Percentiles rank a stretch among this genome's conserved stretches.
These are phyloP conservation scores for Yamadazyma kitorensis DNA, from an alignment of 805 yeast species.

Conservation along the genomic window DNA sequence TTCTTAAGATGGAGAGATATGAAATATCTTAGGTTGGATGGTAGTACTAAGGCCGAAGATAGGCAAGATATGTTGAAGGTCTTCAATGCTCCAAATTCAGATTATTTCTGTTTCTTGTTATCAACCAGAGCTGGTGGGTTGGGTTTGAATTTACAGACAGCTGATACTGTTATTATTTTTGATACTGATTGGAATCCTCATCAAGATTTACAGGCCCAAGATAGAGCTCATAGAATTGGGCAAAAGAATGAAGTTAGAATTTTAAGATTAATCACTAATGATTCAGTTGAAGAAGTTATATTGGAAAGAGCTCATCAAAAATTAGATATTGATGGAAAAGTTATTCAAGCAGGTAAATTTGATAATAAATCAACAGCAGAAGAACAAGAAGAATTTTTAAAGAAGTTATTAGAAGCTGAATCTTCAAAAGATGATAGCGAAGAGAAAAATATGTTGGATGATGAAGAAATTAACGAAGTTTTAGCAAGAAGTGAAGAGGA, in stretches of 20 bases:
- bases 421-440: conserved; percentile 54
- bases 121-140: conserved; percentile 90
- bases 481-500: conserved; percentile 70
- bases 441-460: conserved; percentile 55
- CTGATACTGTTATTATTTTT: conserved; percentile 82
- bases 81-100: conserved; percentile 74
- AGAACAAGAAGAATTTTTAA: conserved; percentile 79
- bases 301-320: conserved; percentile 81
- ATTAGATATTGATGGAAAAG: conserved; percentile 84
- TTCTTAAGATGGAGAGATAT: conserved; percentile 62
- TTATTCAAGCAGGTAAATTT: conserved; percentile 88
- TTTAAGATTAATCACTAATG: conserved; percentile 73
- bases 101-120: conserved; percentile 72
- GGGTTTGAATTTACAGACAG: conserved; percentile 82
- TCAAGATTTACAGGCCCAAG: conserved; percentile 89
- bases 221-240: conserved; percentile 87
- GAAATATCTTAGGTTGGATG: conserved; percentile 77
- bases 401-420: conserved; percentile 70
- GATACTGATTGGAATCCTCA: conserved; percentile 93
- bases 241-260: conserved; percentile 86
- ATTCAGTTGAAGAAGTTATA: conserved; percentile 81
- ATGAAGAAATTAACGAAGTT: conserved; percentile 68
- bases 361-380: conserved; percentile 84
- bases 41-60: conserved; percentile 81
- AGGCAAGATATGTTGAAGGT: conserved; percentile 70